Evolutionary conservation across 768 basidiomycete genomes (phyloP).

Genomic region (Auriscalpium orientale): DNA sequence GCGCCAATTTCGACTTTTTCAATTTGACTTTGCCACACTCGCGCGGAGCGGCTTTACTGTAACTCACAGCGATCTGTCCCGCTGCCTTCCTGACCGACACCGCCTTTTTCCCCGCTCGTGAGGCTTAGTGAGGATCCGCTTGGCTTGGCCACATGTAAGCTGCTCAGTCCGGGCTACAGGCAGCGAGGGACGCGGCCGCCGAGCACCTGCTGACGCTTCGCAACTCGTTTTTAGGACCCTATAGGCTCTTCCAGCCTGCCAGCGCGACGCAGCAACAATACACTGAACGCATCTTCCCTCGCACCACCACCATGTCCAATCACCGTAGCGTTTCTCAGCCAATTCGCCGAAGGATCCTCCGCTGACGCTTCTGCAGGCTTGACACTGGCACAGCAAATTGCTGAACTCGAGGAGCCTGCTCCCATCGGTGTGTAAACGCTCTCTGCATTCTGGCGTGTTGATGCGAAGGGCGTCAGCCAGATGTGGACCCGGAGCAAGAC

Average conservation of each 20-base stretch:
- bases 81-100: too few relatives aligned
- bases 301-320: constrained; percentile 3
- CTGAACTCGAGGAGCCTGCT: constrained; percentile 64
- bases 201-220: too few relatives aligned
- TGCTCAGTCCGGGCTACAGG: too few relatives aligned
- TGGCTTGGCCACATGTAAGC: too few relatives aligned
- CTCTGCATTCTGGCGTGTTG: background rate
- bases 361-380: constrained; percentile 28
- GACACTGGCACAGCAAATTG: constrained; percentile 74
- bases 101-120: too few relatives aligned
- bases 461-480: constrained; percentile 18
- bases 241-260: background rate
- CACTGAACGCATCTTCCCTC: background rate
- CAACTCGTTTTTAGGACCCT: background rate
- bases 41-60: too few relatives aligned
- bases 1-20: too few relatives aligned
- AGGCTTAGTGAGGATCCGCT: too few relatives aligned
- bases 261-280: background rate
- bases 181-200: too few relatives aligned
- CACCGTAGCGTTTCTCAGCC: constrained; percentile 15
- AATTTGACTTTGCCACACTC: too few relatives aligned
- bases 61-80: too few relatives aligned
- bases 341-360: background rate
- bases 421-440: constrained; percentile 48
- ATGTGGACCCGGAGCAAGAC: constrained; percentile 36